Percentiles rank a stretch among this genome's conserved stretches.
Conservation (phyloP, 2,329 filamentous ascomycete genomes). For the Claviceps maximensis region DNA sequence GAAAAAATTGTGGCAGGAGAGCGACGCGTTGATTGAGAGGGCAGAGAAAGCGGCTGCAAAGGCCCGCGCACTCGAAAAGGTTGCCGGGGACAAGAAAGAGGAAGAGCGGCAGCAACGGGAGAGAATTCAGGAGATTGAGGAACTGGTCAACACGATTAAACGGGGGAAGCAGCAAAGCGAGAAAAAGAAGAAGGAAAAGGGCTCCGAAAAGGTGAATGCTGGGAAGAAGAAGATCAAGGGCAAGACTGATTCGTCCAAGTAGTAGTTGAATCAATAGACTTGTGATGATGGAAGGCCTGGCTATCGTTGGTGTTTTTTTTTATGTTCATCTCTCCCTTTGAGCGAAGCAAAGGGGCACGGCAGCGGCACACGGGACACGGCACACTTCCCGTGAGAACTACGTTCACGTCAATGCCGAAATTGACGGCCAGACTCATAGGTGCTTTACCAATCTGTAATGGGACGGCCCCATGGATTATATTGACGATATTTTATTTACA, state of each 20-base stretch:
- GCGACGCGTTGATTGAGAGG: constrained; percentile 68
- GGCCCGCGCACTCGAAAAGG: constrained; percentile 30
- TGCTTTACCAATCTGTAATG: too few relatives aligned
- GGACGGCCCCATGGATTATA: too few relatives aligned
- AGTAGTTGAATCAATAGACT: background rate
- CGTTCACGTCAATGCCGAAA: too few relatives aligned
- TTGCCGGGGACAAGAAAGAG: constrained; percentile 21
- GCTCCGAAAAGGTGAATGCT: background rate
- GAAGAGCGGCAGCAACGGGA: constrained; percentile 21
- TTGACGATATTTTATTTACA: too few relatives aligned
- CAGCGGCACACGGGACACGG: too few relatives aligned
- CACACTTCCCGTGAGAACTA: too few relatives aligned
- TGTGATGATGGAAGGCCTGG: background rate
- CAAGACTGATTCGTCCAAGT: background rate
- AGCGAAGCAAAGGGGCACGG: too few relatives aligned
- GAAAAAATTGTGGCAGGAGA: constrained; percentile 81
- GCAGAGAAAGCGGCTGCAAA: constrained; percentile 67
- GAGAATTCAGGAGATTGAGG: constrained; percentile 18
- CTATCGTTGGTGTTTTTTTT: background rate
- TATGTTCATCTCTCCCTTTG: too few relatives aligned
- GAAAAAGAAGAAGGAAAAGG: constrained; percentile 10
- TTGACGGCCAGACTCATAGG: too few relatives aligned
- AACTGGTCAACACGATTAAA: constrained; percentile 31
- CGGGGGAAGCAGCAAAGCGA: constrained; percentile 24
- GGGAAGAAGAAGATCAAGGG: background rate